Evolutionary conservation across 2,329 filamentous ascomycete genomes (phyloP).

Genomic region (Penicillium sp.): DNA sequence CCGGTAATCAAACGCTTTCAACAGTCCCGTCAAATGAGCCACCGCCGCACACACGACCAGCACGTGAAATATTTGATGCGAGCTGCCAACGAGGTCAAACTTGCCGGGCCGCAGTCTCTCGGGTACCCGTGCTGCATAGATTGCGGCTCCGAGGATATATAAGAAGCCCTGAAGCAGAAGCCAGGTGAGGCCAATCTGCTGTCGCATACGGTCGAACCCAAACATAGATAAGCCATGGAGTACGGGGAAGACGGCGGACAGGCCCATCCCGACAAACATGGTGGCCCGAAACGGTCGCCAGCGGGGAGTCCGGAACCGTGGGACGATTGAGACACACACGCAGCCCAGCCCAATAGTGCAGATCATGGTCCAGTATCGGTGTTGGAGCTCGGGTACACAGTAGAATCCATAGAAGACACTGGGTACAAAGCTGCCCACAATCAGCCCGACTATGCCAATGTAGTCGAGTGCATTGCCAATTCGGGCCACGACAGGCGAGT

Average conservation of each 20-base stretch:
- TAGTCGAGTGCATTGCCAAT: constrained; percentile 96
- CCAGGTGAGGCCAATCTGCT: constrained; percentile 78
- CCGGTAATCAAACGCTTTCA: constrained; percentile 83
- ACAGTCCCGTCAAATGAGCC: constrained; percentile 77
- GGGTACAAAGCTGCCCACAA: constrained; percentile 88
- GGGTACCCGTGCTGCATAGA: constrained; percentile 85
- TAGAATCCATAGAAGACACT: constrained; percentile 85
- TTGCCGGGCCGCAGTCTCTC: constrained; percentile 74
- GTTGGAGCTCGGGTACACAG: constrained; percentile 65
- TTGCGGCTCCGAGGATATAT: constrained; percentile 80
- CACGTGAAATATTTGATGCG: constrained; percentile 94
- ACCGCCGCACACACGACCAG: constrained; percentile 80
- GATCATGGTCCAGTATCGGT: constrained; percentile 77
- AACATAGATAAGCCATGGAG: constrained; percentile 71
- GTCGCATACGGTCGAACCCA: constrained; percentile 65
- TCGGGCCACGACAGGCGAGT: constrained; percentile 73
- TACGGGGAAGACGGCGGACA: constrained; percentile 81
- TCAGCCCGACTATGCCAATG: constrained; percentile 86
- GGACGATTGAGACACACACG: constrained; percentile 72
- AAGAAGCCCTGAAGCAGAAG: constrained; percentile 75
- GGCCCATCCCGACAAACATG: constrained; percentile 87
- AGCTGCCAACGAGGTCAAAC: constrained; percentile 90
- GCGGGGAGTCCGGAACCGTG: constrained; percentile 77
- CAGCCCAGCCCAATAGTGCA: constrained; percentile 75
- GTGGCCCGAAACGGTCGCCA: constrained; percentile 82